Evolutionary conservation across 2,329 filamentous ascomycete species (phyloP).

Genomic region (Fusarium mangiferae): DNA sequence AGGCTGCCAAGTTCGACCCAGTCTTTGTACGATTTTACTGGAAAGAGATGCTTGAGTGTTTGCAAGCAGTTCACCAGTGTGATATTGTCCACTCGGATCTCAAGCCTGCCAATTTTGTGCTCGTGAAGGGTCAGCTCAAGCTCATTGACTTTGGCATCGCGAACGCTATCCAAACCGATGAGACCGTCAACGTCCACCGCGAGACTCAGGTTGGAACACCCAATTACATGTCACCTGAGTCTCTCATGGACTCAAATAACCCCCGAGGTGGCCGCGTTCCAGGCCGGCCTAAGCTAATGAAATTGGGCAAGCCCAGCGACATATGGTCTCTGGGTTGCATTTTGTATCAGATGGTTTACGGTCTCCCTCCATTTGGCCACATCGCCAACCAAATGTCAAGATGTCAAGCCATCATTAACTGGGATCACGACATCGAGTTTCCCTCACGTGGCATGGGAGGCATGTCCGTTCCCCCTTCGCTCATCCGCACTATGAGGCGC

Average conservation of each 20-base stretch:
- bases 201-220: slow-evolving; percentile 96
- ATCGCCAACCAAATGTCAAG: slow-evolving; percentile 87
- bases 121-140: slow-evolving; percentile 90
- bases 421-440: slow-evolving; percentile 77
- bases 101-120: slow-evolving; percentile 96
- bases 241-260: slow-evolving; percentile 86
- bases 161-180: slow-evolving; percentile 93
- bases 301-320: slow-evolving; percentile 94
- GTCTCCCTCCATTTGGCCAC: slow-evolving; percentile 93
- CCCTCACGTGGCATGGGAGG: slow-evolving; percentile 75
- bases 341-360: slow-evolving; percentile 97
- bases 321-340: slow-evolving; percentile 98
- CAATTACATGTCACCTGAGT: slow-evolving; percentile 99
- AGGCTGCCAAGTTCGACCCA: slow-evolving; percentile 82
- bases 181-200: slow-evolving; percentile 97
- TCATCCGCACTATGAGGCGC: slow-evolving; percentile 70
- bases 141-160: slow-evolving; percentile 99
- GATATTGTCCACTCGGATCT: slow-evolving; percentile 97
- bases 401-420: slow-evolving; percentile 88
- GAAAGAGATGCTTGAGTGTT: slow-evolving; percentile 99
- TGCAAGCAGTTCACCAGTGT: slow-evolving; percentile 85
- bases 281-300: slow-evolving; percentile 80
- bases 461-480: slow-evolving; percentile 65
- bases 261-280: slow-evolving; percentile 57
- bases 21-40: slow-evolving; percentile 97